Evolutionary conservation across 352 stramenopile genomes (phyloP).

Genomic region (Plasmopara muralis): DNA sequence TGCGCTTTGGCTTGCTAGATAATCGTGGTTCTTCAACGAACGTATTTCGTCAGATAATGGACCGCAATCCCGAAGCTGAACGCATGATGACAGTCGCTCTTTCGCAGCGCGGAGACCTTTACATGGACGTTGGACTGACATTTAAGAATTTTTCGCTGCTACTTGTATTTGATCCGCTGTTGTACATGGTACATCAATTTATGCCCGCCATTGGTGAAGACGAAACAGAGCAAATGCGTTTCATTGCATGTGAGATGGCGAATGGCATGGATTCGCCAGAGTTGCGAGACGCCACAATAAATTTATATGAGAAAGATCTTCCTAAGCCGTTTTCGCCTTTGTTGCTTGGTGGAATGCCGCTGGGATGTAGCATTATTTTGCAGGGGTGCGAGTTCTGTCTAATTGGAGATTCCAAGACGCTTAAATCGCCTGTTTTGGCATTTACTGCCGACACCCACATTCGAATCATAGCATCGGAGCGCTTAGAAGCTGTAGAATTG

Average conservation of each 20-base stretch:
- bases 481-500: slow-evolving; percentile 63
- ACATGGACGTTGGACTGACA: slow-evolving; percentile 46
- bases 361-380: slow-evolving; percentile 48
- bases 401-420: slow-evolving; percentile 58
- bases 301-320: slow-evolving; percentile 53
- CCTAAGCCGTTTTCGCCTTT: slow-evolving; percentile 65
- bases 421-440: slow-evolving; percentile 72
- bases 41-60: slow-evolving; percentile 67
- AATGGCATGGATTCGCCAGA: slow-evolving; percentile 47
- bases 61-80: slow-evolving; percentile 58
- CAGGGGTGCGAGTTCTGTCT: slow-evolving; percentile 69
- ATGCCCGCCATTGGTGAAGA: slow-evolving; percentile 60
- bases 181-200: slow-evolving; percentile 47
- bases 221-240: slow-evolving; percentile 65
- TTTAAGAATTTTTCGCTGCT: slow-evolving; percentile 65
- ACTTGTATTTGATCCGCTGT: slow-evolving; percentile 70
- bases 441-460: slow-evolving; percentile 76
- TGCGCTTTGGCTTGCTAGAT: slow-evolving; percentile 66
- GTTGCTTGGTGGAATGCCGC: slow-evolving; percentile 44
- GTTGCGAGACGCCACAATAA: slow-evolving; percentile 31
- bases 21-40: slow-evolving; percentile 56
- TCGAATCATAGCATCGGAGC: slow-evolving; percentile 47
- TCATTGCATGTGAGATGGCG: slow-evolving; percentile 46
- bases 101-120: slow-evolving; percentile 38
- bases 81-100: slow-evolving; percentile 50